A percentile compares a stretch with the other conserved stretches of the same genome.
These are phyloP conservation scores for Eutreptiella sp. DNA, from an alignment of 208 protist genomes.

Conservation along the genomic window DNA sequence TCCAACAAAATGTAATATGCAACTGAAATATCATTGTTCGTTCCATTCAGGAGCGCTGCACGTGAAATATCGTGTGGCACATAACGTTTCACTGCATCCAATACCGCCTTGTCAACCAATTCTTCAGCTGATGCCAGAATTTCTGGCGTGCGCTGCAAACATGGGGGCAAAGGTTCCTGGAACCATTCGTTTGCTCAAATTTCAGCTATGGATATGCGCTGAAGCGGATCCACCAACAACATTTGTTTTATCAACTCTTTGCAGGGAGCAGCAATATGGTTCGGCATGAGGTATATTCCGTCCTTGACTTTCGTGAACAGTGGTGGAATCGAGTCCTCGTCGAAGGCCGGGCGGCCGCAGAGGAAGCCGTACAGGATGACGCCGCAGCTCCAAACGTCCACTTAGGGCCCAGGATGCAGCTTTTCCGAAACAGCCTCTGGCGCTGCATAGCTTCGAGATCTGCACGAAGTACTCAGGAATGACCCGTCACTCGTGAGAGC, in stretches of 20 bases:
- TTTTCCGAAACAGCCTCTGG: constrained; percentile 84
- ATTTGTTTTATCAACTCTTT: constrained; percentile 74
- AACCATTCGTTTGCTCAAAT: constrained; percentile 82
- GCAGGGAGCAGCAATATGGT: constrained; percentile 45
- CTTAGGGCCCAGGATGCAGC: constrained; percentile 78
- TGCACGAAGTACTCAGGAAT: constrained; percentile 80
- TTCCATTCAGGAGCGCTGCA: too few species aligned
- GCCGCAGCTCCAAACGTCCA: constrained; percentile 90
- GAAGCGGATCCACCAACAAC: constrained; percentile 74
- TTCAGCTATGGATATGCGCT: constrained; percentile 72
- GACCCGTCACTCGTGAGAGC: constrained; percentile 82
- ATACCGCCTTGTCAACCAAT: too few species aligned
- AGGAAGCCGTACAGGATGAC: constrained; percentile 88
- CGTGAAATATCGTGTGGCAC: too few species aligned
- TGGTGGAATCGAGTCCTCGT: constrained; percentile 74
- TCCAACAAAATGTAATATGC: too few species aligned
- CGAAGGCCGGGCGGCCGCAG: constrained; percentile 82
- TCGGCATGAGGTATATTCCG: constrained; percentile 68
- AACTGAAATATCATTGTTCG: too few species aligned
- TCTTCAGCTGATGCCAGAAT: too few species aligned
- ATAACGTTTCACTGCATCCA: too few species aligned
- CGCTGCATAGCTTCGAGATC: constrained; percentile 86
- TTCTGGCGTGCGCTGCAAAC: constrained; percentile 64
- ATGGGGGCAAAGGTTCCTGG: constrained; percentile 61
- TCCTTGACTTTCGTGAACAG: constrained; percentile 84